A percentile compares a stretch with the other conserved stretches of the same genome.
These are phyloP conservation scores for Thinopyrum elongatum DNA, from an alignment of 176 grass and related monocot species.

Conservation along the genomic window DNA sequence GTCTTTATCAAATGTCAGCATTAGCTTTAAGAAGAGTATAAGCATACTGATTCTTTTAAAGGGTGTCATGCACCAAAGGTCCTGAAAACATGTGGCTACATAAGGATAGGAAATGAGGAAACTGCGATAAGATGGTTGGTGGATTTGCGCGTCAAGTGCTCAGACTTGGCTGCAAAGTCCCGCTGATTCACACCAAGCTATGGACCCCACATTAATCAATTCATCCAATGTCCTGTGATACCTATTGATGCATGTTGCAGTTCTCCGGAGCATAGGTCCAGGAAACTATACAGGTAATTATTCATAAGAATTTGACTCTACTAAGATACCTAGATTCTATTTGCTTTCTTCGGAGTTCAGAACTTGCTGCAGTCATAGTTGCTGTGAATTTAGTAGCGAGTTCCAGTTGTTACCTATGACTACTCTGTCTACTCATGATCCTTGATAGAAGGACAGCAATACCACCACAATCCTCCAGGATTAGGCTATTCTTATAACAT, in stretches of 20 bases:
- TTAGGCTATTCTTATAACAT: background rate
- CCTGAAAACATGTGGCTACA: background rate
- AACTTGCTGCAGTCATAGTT: background rate
- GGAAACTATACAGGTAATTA: background rate
- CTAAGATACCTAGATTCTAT: background rate
- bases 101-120: constrained; percentile 18
- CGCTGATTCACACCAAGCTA: constrained; percentile 2
- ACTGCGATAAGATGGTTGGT: background rate
- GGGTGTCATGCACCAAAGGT: background rate
- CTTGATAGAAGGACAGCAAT: background rate
- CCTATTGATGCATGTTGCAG: background rate
- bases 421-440: background rate
- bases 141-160: background rate
- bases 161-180: background rate
- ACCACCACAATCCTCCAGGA: constrained; percentile 12
- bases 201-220: background rate
- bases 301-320: background rate
- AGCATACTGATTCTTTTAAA: constrained; percentile 2
- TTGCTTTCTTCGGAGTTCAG: constrained; percentile 2
- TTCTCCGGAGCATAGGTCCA: background rate
- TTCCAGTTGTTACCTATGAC: background rate
- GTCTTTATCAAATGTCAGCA: constrained; percentile 1
- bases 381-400: background rate
- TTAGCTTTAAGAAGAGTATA: background rate
- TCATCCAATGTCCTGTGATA: background rate